A percentile compares a stretch with the other conserved stretches of the same genome.
These are phyloP conservation scores for Rhizodiscina lignyota DNA, from an alignment of 495 filamentous ascomycete genomes.

Conservation along the genomic window DNA sequence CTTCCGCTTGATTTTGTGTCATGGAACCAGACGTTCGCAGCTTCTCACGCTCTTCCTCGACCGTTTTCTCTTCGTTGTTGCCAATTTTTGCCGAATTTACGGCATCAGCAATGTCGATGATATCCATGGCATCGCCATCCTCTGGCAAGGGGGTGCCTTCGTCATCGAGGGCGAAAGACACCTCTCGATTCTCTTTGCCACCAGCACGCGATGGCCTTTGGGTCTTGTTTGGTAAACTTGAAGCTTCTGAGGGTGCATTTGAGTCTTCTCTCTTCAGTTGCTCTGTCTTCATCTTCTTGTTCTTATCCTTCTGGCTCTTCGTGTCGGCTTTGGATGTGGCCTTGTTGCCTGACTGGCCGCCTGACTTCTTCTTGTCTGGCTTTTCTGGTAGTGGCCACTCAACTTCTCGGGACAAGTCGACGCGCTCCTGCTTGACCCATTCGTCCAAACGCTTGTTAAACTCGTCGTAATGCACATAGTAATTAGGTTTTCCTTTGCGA, in stretches of 20 bases:
- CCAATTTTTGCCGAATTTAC: conserved; percentile 33
- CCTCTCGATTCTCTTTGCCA: conserved; percentile 44
- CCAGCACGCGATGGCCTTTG: conserved; percentile 38
- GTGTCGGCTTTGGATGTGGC: conserved; percentile 21
- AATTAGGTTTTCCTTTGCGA: conserved; percentile 46
- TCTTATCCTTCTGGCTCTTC: conserved; percentile 42
- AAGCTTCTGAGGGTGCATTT: conserved; percentile 22
- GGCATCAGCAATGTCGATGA: conserved; percentile 48
- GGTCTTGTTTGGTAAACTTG: conserved; percentile 33
- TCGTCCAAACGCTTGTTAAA: conserved; percentile 98
- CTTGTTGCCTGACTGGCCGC: conserved; percentile 16
- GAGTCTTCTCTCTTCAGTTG: conserved; percentile 38
- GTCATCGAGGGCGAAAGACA: conserved; percentile 33
- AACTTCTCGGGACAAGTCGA: conserved; percentile 65
- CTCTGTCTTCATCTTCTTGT: conserved; percentile 24
- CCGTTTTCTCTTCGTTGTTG: conserved; percentile 41
- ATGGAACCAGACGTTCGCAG: conserved; percentile 86
- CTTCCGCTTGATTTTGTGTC: conserved; percentile 96
- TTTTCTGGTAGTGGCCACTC: conserved; percentile 66
- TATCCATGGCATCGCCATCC: conserved; percentile 40
- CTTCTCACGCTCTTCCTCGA: conserved; percentile 91
- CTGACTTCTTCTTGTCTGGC: conserved; percentile 43
- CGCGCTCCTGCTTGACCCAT: conserved; percentile 68
- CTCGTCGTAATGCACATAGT: conserved; percentile 85
- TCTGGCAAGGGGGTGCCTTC: conserved; percentile 37